Evolutionary conservation across 495 filamentous ascomycete species (phyloP), one percentile per base, ranked within the genome.

Genomic region (Hypoxylon perforatum): DNA sequence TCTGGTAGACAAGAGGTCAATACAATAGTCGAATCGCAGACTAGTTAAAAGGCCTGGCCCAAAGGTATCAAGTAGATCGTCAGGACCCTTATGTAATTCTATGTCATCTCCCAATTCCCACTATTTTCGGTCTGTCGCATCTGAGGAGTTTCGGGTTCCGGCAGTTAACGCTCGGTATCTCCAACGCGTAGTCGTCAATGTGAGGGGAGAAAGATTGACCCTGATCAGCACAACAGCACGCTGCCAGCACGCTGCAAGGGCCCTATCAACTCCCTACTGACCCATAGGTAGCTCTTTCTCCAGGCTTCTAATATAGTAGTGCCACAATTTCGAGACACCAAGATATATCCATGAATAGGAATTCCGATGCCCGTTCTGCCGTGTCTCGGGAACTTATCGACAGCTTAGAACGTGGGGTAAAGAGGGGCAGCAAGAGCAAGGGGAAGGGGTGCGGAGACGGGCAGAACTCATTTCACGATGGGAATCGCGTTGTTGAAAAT

Each of bases 21-120:
- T 42, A 14, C 21, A 36, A 14, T 41, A 28, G 28, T 9, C 23
- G 2, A 11, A 44, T 46, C 2, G 33, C 15, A 15, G 38, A 41
- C 2, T 33, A 33, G 30, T 33, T 33, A 33, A 33, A 33, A 1
- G 11, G 8, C 30, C 30, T 35, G 2, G 12, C 9, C 15, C 38
- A 17, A 18, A 12, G 21, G n/a, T 7, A 4, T 54, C 33, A n/a
- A 66, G 12, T n/a, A 48, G 22, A 30, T 39, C 63, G 17, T 19
- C 35, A 1, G 41, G 42, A 30, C 45, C n/a, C 41, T 71, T 67
- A 71, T 71, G 59, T 68, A 68, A 68, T 61, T 60, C 25, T 71
- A 50, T 33, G 63, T 68, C 63, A 68, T 64, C 58, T 17, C 17
- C 17, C 7, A n/a, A 22, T n/a, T 18, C 6, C 39, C 41, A 44